A percentile compares a stretch with the other conserved stretches of the same genome.
Conservation (phyloP, 495 filamentous ascomycete species). For the Platismatia glauca region DNA sequence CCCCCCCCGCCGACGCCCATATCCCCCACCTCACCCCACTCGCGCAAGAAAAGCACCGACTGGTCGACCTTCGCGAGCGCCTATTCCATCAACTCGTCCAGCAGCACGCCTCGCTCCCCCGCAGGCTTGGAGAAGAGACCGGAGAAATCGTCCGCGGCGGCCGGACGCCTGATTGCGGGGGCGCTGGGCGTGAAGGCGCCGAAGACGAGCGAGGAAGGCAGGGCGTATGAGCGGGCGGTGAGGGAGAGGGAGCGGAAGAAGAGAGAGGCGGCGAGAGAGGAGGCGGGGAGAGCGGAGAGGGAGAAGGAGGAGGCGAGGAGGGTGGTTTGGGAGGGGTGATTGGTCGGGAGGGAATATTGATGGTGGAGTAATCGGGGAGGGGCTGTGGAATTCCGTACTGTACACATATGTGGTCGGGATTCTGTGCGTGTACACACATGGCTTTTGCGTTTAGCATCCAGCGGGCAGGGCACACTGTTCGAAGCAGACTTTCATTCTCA, state of each 20-base stretch:
- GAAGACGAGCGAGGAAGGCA: constrained; percentile 77
- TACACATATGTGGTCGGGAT: neutral
- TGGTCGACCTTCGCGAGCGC: constrained; percentile 26
- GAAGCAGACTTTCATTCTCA: neutral
- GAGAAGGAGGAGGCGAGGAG: constrained; percentile 62
- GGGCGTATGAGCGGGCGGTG: constrained; percentile 73
- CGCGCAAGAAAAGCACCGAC: constrained; percentile 19
- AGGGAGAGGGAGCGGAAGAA: constrained; percentile 78
- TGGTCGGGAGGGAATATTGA: neutral
- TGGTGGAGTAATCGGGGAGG: neutral
- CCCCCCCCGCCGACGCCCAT: constrained; percentile 54
- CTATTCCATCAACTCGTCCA: constrained; percentile 18
- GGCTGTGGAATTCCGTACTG: no score
- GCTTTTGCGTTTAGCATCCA: neutral
- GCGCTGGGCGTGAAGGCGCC: constrained; percentile 76
- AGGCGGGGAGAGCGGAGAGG: constrained; percentile 50
- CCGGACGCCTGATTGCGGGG: constrained; percentile 79
- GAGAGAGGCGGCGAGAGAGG: constrained; percentile 63
- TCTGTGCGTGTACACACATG: neutral
- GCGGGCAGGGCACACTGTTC: neutral
- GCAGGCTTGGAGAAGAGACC: constrained; percentile 43
- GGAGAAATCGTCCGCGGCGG: constrained; percentile 88
- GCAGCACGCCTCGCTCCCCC: constrained; percentile 25
- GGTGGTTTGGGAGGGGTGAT: constrained; percentile 76
- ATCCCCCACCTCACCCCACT: constrained; percentile 39